Evolutionary conservation across 352 stramenopile species (phyloP).

Genomic region (Pythium phragmitis): DNA sequence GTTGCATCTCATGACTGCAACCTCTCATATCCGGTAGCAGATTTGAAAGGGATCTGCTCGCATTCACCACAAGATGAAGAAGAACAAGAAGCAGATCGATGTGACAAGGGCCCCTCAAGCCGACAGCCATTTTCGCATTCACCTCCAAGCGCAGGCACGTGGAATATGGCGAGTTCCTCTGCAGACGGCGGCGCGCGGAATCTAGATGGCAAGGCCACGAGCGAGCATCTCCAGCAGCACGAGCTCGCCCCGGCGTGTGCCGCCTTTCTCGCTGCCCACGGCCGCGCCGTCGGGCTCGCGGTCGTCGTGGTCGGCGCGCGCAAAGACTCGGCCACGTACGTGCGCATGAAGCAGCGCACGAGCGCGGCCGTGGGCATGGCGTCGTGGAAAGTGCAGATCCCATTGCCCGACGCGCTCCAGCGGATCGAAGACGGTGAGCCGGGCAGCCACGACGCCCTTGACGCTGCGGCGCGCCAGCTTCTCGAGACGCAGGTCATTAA

Average conservation of each 20-base stretch:
- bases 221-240: conserved; percentile 65
- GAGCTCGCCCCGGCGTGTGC: conserved; percentile 81
- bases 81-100: background rate
- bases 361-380: conserved; percentile 93
- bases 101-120: background rate
- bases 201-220: conserved; percentile 88
- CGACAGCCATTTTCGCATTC: background rate
- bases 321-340: conserved; percentile 97
- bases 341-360: conserved; percentile 99
- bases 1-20: conserved; percentile 12
- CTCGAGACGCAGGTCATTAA: conserved; percentile 30
- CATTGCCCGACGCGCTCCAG: conserved; percentile 29
- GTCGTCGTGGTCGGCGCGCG: conserved; percentile 96
- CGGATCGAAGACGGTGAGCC: conserved; percentile 20
- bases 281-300: conserved; percentile 91
- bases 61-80: conserved; percentile 11
- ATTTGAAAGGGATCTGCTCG: conserved; percentile 21
- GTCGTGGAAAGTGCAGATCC: conserved; percentile 81
- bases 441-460: background rate
- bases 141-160: background rate
- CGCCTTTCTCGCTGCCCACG: conserved; percentile 42
- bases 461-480: conserved; percentile 13
- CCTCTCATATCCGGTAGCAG: conserved; percentile 14
- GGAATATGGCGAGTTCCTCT: background rate
- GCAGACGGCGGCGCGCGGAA: background rate